A percentile compares a stretch with the other conserved stretches of the same genome.
Conservation (phyloP, 495 filamentous ascomycete genomes). For the Baudoinia panamericana region DNA sequence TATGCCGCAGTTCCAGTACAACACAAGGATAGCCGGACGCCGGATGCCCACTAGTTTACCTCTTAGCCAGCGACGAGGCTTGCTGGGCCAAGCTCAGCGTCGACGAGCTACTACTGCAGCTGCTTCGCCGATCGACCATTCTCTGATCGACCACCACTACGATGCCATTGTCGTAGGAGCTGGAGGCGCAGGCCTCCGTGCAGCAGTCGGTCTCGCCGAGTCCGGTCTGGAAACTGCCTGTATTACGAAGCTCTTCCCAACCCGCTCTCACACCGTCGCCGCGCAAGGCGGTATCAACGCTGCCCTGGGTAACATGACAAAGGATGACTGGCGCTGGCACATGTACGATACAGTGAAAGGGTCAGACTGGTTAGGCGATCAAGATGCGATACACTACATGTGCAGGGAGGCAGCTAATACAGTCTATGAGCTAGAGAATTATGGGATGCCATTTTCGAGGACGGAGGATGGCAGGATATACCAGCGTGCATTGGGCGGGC, state of each 20-base stretch:
- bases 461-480: conserved; percentile 96
- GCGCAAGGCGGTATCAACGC: conserved; percentile 93
- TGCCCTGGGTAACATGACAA: conserved; percentile 83
- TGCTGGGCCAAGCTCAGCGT: conserved; percentile 12
- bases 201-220: conserved; percentile 91
- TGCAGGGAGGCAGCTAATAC: conserved; percentile 83
- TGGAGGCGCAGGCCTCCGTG: conserved; percentile 84
- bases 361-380: conserved; percentile 95
- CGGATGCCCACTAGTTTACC: too few species aligned
- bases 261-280: conserved; percentile 87
- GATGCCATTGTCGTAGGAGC: conserved; percentile 89
- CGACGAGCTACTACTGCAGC: conserved; percentile 15
- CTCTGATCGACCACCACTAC: conserved; percentile 61
- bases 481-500: conserved; percentile 94
- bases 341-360: conserved; percentile 99
- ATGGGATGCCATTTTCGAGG: conserved; percentile 94
- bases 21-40: too few species aligned
- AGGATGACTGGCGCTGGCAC: conserved; percentile 98
- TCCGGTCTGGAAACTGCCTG: conserved; percentile 97
- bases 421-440: conserved; percentile 92
- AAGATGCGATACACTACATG: conserved; percentile 99
- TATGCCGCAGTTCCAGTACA: too few species aligned
- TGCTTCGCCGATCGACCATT: conserved; percentile 47
- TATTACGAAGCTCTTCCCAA: conserved; percentile 90
- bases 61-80: conserved; percentile 7